phyloP scores from a whole-genome alignment of 306 rosid species.

The Vigna trinervia region DNA sequence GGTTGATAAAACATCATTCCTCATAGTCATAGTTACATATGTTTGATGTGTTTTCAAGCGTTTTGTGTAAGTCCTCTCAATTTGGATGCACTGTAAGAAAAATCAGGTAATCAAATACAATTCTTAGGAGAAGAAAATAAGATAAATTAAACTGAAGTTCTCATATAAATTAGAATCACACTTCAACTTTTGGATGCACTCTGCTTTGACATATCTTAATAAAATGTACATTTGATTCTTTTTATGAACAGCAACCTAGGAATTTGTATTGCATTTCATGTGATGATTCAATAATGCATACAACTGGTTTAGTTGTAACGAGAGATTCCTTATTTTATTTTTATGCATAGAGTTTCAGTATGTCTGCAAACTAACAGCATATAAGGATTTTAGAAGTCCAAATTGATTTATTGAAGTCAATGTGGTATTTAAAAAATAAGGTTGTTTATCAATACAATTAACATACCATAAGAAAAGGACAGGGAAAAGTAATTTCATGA shows the following conservation, averaged over 20 bases:
- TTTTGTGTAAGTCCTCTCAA: background rate
- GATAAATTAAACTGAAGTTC: no score
- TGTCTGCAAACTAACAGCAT: background rate
- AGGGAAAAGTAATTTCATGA: background rate
- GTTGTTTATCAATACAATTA: slow-evolving; percentile 7
- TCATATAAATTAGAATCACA: no score
- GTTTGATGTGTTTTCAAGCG: background rate
- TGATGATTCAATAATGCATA: background rate
- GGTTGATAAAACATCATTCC: background rate
- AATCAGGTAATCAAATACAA: background rate
- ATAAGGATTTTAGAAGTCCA: background rate
- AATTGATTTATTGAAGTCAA: background rate
- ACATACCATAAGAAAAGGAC: background rate
- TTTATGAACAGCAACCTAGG: no score
- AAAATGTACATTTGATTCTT: no score
- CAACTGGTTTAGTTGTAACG: background rate
- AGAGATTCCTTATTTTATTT: background rate
- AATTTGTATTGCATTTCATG: background rate
- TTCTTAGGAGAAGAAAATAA: background rate
- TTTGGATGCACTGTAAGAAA: background rate
- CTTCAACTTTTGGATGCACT: no score
- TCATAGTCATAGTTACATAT: background rate
- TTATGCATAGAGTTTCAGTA: background rate
- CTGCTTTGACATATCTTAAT: no score
- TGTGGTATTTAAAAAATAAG: background rate